Evolutionary conservation across 257 asterid genomes (phyloP), one percentile per base, ranked within the genome.

Genomic region (Solanum pinnatisectum): DNA sequence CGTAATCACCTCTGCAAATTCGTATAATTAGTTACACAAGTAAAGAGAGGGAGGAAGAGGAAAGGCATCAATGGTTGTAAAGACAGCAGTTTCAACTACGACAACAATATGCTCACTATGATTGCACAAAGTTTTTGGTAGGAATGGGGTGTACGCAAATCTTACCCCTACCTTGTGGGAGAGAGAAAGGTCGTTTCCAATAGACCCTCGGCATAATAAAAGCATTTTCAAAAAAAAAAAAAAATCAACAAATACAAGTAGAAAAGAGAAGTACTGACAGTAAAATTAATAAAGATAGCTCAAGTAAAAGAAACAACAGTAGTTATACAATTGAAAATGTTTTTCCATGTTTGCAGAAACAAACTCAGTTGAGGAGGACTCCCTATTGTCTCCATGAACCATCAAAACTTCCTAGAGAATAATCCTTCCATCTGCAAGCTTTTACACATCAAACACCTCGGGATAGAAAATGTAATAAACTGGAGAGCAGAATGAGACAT

Each of bases 1-100:
- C 96, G 84, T 94, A 95, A 32, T 94, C 92, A 88, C 97, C 98
- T 81, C 98, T 94, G 94, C n/a, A 90, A 89, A n/a, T 81, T 81
- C 8, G 8, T 16, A 27, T 5, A 46, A 27, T 81, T 46, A 81
- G 40, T 81, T 81, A 81, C 65, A 81, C 30, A 44, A 81, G 85
- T 44, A 36, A 81, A 46, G 40, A 35, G 46, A 81, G 68, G 9
- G 46, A 27, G 67, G 67, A 79, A 30, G 37, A 79, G 27, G 67
- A n/a, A 44, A 46, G 59, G 40, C 67, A 30, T 79, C 27, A 18
- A 44, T 27, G 85, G 68, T 7, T 27, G n/a, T 44, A 49, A 49
- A 79, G 63, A 78, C 30, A 78, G 23, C 36, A 49, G 36, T 79
- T 79, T 79, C 67, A 79, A n/a, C 39, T 25, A 79, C 18, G 13